phyloP scores from a whole-genome alignment of 345 rosid species.

The Populus davidiana region DNA sequence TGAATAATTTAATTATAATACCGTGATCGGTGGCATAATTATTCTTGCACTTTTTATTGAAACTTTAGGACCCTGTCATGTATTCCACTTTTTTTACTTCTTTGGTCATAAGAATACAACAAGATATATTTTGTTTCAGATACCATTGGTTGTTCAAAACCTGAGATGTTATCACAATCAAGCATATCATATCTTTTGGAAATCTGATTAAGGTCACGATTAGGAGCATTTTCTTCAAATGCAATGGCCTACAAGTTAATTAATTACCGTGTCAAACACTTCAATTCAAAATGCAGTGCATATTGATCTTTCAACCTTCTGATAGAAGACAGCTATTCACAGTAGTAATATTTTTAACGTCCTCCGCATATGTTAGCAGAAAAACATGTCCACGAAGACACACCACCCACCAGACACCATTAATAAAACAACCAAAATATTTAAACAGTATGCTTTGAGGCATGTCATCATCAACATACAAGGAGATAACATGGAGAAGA shows the following conservation, averaged over 20 bases:
- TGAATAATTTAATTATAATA: background rate
- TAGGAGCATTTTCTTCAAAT: background rate
- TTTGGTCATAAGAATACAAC: background rate
- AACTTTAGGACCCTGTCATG: background rate
- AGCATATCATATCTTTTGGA: background rate
- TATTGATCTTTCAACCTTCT: background rate
- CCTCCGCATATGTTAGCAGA: background rate
- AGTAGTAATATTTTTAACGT: background rate
- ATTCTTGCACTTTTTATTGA: background rate
- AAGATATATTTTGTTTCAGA: background rate
- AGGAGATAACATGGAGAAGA: background rate
- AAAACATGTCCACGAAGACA: background rate
- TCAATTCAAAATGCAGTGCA: conserved; percentile 2
- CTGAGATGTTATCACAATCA: background rate
- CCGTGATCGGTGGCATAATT: background rate
- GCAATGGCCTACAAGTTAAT: background rate
- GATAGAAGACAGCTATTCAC: background rate
- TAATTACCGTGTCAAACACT: background rate
- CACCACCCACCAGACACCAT: conserved; percentile 2
- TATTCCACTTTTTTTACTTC: background rate
- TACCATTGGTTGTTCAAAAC: background rate
- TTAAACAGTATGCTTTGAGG: background rate
- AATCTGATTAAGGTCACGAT: background rate
- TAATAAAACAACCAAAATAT: background rate
- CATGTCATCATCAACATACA: background rate